Percentiles rank a stretch among this genome's conserved stretches.
Conservation (phyloP, 2,329 filamentous ascomycete genomes). For the Xylaria sp. region DNA sequence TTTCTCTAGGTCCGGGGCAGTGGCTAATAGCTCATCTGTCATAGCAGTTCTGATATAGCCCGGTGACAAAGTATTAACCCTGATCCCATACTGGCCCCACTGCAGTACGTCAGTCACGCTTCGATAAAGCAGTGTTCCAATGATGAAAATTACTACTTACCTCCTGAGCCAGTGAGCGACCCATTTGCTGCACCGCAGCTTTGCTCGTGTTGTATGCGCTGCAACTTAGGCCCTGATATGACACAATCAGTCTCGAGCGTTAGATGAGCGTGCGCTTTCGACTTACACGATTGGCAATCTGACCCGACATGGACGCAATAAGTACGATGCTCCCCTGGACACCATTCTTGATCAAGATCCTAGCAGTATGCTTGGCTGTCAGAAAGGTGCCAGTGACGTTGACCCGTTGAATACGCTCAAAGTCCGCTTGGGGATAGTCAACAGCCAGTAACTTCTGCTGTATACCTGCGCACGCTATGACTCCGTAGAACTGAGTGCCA, state of each 20-base stretch:
- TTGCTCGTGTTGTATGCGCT: not conserved
- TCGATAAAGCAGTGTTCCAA: not conserved
- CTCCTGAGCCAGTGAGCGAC: not conserved
- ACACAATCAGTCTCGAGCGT: not conserved
- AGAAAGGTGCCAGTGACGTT: conserved; percentile 22
- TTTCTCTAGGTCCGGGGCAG: not conserved
- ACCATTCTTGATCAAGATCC: conserved; percentile 4
- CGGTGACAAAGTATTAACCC: not conserved
- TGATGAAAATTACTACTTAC: not conserved
- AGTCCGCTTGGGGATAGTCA: conserved; percentile 14
- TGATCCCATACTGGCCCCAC: not conserved
- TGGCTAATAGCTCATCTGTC: not conserved
- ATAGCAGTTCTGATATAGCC: not conserved
- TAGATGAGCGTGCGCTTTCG: not conserved
- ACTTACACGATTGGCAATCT: not conserved
- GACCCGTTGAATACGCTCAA: conserved; percentile 18
- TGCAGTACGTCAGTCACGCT: not conserved
- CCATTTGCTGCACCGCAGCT: not conserved
- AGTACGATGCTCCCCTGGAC: not conserved
- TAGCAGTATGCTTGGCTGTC: conserved; percentile 20
- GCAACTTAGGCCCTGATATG: not conserved
- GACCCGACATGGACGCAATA: not conserved
- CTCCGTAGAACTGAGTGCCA: not conserved
- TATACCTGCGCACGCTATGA: not conserved
- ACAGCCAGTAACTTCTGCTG: not conserved